These are phyloP conservation scores for Vicia sativa DNA, from an alignment of 306 rosid species.

Conservation along the genomic window DNA sequence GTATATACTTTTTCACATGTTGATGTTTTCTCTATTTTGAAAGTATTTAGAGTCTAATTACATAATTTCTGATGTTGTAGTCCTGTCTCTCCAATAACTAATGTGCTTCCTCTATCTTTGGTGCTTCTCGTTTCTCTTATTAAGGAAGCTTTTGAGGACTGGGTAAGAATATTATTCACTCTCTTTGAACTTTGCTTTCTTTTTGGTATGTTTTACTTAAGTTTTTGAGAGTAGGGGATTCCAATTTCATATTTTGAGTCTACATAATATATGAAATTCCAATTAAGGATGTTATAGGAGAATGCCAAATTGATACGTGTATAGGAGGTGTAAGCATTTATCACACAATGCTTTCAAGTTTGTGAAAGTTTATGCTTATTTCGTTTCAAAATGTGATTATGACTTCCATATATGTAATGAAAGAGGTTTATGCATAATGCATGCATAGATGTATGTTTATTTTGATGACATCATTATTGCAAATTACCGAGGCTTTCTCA, in stretches of 20 bases:
- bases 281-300: conserved; percentile 22
- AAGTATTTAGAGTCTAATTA: conserved; percentile 30
- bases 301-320: conserved; percentile 20
- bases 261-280: conserved; percentile 16
- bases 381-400: conserved; percentile 27
- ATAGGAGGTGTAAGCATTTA: conserved; percentile 24
- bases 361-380: conserved; percentile 19
- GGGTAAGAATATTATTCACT: conserved; percentile 62
- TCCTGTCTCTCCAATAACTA: conserved; percentile 93
- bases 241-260: conserved; percentile 10
- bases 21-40: conserved; percentile 11
- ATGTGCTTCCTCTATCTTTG: conserved; percentile 87
- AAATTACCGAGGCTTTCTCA: conserved; percentile 14
- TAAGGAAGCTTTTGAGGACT: conserved; percentile 96
- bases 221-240: conserved; percentile 9
- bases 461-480: conserved; percentile 9
- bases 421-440: background rate
- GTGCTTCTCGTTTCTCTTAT: conserved; percentile 86
- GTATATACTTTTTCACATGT: conserved; percentile 25
- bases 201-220: conserved; percentile 3
- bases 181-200: conserved; percentile 29
- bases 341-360: conserved; percentile 4
- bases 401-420: conserved; percentile 15
- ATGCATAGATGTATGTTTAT: background rate
- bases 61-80: conserved; percentile 66